A percentile compares a stretch with the other conserved stretches of the same genome.
Conservation (phyloP, 1,284 basidiomycete genomes). For the Malassezia arunalokei region DNA sequence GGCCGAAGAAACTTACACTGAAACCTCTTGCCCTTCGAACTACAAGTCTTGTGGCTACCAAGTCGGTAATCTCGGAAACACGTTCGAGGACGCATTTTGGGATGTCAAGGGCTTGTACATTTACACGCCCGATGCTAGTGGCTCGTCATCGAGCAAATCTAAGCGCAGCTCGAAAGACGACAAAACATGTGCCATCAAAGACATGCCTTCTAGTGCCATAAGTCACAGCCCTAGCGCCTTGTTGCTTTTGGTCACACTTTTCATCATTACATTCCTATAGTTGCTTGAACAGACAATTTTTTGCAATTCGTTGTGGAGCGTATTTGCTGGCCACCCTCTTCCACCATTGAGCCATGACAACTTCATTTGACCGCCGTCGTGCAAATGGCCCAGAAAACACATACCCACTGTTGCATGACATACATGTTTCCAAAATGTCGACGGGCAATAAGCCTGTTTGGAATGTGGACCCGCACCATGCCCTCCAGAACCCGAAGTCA, state of each 20-base stretch:
- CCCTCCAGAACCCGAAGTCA: background rate
- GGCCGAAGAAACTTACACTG: constrained; percentile 26
- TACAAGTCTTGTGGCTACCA: constrained; percentile 28
- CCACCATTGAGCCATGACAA: background rate
- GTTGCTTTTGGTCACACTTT: background rate
- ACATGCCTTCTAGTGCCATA: background rate
- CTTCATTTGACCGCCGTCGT: constrained; percentile 6
- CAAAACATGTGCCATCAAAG: background rate
- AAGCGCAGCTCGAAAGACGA: background rate
- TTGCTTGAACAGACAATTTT: background rate
- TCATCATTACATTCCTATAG: too few relatives aligned
- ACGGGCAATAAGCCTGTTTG: background rate
- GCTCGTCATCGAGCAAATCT: background rate
- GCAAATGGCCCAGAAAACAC: constrained; percentile 15
- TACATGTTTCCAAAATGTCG: background rate
- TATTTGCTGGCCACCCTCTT: background rate
- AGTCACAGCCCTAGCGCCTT: background rate
- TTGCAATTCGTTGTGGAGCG: background rate
- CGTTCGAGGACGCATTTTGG: constrained; percentile 35
- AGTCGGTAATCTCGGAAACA: constrained; percentile 26
- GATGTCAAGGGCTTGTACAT: constrained; percentile 24
- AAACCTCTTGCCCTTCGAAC: constrained; percentile 21
- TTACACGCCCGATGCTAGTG: constrained; percentile 15
- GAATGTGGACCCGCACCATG: constrained; percentile 3
- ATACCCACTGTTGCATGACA: constrained; percentile 3